A percentile compares a stretch with the other conserved stretches of the same genome.
Evolutionary conservation across 2,329 filamentous ascomycete species (phyloP).

Genomic region (Colletotrichum eremochloae): DNA sequence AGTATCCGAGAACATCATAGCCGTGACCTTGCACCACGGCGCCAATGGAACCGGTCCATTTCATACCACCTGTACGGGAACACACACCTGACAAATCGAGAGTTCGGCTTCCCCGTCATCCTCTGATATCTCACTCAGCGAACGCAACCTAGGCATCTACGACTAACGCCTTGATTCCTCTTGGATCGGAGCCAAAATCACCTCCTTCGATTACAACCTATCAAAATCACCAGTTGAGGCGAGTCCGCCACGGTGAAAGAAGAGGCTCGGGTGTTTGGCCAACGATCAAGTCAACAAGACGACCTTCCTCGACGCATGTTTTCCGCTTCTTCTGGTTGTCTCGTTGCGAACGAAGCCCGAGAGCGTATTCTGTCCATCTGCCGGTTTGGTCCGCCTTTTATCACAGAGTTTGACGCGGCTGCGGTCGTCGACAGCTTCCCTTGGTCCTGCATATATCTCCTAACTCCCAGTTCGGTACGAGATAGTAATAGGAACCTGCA

Average conservation of each 20-base stretch:
- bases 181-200: conserved; percentile 51
- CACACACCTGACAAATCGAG: conserved; percentile 31
- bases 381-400: conserved; percentile 25
- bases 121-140: neutral
- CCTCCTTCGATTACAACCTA: conserved; percentile 49
- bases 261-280: conserved; percentile 45
- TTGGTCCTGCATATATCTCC: conserved; percentile 46
- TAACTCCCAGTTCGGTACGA: no score
- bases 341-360: neutral
- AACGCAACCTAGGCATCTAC: conserved; percentile 47
- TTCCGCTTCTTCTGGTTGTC: conserved; percentile 25
- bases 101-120: conserved; percentile 42
- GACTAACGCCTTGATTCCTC: conserved; percentile 50
- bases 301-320: conserved; percentile 42
- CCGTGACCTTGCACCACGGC: conserved; percentile 47
- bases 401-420: conserved; percentile 46
- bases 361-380: conserved; percentile 44
- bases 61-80: neutral
- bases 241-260: conserved; percentile 50
- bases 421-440: conserved; percentile 47
- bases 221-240: conserved; percentile 50
- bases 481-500: conserved; percentile 25
- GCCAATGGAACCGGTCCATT: conserved; percentile 43
- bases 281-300: conserved; percentile 44
- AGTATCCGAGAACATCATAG: conserved; percentile 47